Conservation (phyloP, 345 rosid genomes). For the Atalantia buxifolia region DNA sequence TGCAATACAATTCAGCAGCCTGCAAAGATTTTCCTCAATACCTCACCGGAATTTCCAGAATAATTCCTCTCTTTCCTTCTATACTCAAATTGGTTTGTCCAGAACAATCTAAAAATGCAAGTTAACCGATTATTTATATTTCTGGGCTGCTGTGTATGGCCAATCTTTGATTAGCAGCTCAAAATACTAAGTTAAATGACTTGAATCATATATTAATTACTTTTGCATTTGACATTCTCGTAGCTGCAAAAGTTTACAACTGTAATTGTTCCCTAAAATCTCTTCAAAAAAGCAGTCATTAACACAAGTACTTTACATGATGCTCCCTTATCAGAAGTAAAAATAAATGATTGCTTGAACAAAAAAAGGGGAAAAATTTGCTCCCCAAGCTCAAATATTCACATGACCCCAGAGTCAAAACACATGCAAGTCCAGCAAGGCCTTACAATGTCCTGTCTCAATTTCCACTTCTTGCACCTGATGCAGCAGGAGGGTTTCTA, state of each 20-base stretch:
- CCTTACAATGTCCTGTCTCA: constrained; percentile 70
- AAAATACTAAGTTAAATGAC: neutral
- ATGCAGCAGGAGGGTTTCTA: constrained; percentile 70
- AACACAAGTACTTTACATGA: too few species aligned
- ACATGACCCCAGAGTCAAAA: constrained; percentile 47
- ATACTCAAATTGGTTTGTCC: neutral
- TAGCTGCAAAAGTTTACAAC: neutral
- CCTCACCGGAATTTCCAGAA: neutral
- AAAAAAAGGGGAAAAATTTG: neutral
- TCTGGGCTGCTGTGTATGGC: neutral
- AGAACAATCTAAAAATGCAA: neutral
- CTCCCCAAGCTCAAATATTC: constrained; percentile 2
- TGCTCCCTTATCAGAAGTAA: neutral
- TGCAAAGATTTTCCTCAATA: neutral
- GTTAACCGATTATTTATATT: neutral
- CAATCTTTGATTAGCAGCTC: neutral
- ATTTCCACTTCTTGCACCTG: constrained; percentile 75
- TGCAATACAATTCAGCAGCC: neutral
- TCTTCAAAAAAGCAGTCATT: neutral
- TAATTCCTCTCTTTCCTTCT: neutral
- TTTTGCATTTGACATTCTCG: neutral
- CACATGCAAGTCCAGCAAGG: constrained; percentile 61
- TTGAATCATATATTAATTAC: neutral
- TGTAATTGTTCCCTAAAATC: neutral
- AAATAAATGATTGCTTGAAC: neutral